Evolutionary conservation across 768 basidiomycete genomes (phyloP), one percentile per base, ranked within the genome.

Genomic region (Cytidiella melzeri): DNA sequence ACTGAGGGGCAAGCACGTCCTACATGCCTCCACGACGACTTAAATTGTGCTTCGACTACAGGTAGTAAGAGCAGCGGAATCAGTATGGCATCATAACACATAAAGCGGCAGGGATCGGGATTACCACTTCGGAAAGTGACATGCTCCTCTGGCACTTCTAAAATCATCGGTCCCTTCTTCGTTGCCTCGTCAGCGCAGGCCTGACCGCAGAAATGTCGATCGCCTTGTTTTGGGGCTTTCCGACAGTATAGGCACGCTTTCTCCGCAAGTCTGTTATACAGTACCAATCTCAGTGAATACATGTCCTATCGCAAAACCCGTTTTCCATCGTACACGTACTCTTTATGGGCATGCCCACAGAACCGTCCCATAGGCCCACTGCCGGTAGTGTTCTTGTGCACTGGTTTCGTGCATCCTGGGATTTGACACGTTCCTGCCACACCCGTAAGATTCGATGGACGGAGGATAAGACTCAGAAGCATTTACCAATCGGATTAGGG

Each of bases 101-200:
- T 37, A 11, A 37, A 56, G 81, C 80, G 20, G 73, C 67, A 25
- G 83, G 83, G 84, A 48, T 27, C 11, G 6, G 3, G 26, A 75
- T 23, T 56, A 84, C 83, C 83, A 49, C 75, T 83, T 61, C 72
- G 77, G 67, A 85, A 86, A 0, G 81, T 84, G 20, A 71, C 70
- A 60, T 86, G 81, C 9, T 70, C 73, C 21, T 62, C 63, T 23
- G 78, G 81, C 13, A 85, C 76, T 52, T 84, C 83, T 3, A 86
- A 59, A 41, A 86, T 58, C 55, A 71, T 69, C 2, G 81, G 81
- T 0, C 76, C 80, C 50, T 64, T 74, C 57, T 70, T 72, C 55
- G 76, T 77, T 2, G 73, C 81, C 53, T 76, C 72, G 20, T 77
- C 74, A 43, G 67, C 66, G 58, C 84, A 86, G 2, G 69, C 61